Evolutionary conservation across 1,139 yeast genomes (phyloP), one percentile per base, ranked within the genome.

Genomic region (Yamadazyma diospyri): DNA sequence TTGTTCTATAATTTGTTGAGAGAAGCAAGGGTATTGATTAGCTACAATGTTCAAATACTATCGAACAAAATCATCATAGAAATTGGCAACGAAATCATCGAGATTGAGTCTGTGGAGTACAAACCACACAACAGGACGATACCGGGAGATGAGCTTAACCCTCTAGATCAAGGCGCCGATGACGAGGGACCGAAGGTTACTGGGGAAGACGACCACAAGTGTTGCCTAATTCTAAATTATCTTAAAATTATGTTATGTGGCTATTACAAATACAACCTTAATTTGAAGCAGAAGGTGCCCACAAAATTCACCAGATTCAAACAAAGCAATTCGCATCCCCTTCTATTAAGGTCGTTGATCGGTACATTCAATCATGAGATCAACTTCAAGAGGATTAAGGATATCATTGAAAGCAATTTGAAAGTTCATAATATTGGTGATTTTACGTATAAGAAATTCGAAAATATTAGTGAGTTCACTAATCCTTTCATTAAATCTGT

Each of bases 11-110:
- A 81, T 46, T 59, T 89, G 39, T 71, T 81, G 20, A 73, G 81
- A 41, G 97, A 89, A 55, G 88, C 95, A 0, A 72, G 81, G 29
- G 55, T 71, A 6, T 61, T 89, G 40, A 69, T 83, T n/a, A 76
- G 88, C 23, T 78, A 81, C 46, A 81, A 83, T 37, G 94, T 86
- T 3, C 69, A 72, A 16, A 74, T 86, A 6, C 78, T 76, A 25
- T 76, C 78, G 35, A 81, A 78, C 45, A 74, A 81, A 35, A 80
- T 78, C 42, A 69, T 85, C 9, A 68, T 86, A 25, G 88, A 82
- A 39, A 59, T 82, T 14, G 73, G 76, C 28, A 78, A 83, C 40
- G 83, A 81, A 42, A 67, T 74, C 18, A 64, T 87, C 27, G 95
- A 86, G 51, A 72, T 88, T 33, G 94, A 81, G 43, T 68, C 77